These are phyloP conservation scores for Russula dissimulans DNA, from an alignment of 768 basidiomycete species.

Conservation along the genomic window DNA sequence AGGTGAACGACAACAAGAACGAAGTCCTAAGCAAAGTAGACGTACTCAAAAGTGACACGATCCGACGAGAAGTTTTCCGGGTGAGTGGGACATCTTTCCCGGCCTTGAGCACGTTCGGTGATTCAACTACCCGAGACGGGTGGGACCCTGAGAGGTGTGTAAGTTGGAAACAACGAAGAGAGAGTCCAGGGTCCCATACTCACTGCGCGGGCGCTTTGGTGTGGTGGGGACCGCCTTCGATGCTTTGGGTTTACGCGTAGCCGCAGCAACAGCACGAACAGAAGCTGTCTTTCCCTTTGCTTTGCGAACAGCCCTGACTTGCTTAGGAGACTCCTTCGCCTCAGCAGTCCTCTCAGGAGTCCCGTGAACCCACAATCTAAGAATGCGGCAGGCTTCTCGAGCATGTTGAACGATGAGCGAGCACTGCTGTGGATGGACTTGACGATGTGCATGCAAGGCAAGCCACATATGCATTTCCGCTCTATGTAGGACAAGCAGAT, in stretches of 20 bases:
- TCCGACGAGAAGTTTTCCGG: constrained; percentile 2
- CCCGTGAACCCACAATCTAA: constrained; percentile 31
- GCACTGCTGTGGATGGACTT: constrained; percentile 35
- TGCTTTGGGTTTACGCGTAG: constrained; percentile 3
- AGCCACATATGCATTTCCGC: constrained; percentile 56
- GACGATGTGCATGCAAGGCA: constrained; percentile 60
- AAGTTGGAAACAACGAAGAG: neutral
- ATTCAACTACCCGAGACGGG: neutral
- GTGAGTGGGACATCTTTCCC: neutral
- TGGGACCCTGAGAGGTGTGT: neutral
- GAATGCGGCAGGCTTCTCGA: constrained; percentile 42
- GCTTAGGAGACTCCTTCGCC: constrained; percentile 11
- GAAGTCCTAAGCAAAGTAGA: neutral
- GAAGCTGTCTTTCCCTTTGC: constrained; percentile 11
- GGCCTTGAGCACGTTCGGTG: neutral
- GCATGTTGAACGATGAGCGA: constrained; percentile 41
- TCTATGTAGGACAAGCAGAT: constrained; percentile 38
- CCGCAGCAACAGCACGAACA: constrained; percentile 16
- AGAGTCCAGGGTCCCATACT: neutral
- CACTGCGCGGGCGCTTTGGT: constrained; percentile 31
- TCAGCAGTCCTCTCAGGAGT: neutral
- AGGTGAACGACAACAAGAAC: neutral
- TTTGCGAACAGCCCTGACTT: constrained; percentile 8
- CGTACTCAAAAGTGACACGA: constrained; percentile 14
- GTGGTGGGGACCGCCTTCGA: constrained; percentile 31